These are phyloP conservation scores for Pulicaria dysenterica DNA, from an alignment of 129 eudicot species.

Conservation along the genomic window DNA sequence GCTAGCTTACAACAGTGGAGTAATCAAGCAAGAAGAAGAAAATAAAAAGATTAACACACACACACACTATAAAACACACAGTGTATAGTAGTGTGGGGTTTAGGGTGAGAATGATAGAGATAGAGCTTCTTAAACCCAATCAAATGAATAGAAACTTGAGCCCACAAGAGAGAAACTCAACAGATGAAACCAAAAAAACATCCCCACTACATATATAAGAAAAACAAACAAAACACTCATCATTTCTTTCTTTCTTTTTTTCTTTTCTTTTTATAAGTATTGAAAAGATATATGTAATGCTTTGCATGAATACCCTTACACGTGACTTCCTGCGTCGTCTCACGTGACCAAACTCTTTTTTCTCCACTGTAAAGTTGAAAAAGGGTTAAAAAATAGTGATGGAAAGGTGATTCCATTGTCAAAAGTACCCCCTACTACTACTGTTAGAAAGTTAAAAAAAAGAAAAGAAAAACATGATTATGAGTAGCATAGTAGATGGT, in stretches of 20 bases:
- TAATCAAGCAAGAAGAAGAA: slow-evolving; percentile 10
- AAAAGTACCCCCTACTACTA: slow-evolving; percentile 41
- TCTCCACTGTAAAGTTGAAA: slow-evolving; percentile 44
- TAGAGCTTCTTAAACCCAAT: slow-evolving; percentile 49
- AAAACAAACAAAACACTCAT: slow-evolving; percentile 49
- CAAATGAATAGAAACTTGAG: slow-evolving; percentile 47
- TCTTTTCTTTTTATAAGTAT: neutral
- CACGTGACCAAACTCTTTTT: slow-evolving; percentile 57
- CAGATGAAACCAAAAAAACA: slow-evolving; percentile 56
- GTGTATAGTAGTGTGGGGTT: slow-evolving; percentile 33
- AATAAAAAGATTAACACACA: slow-evolving; percentile 32
- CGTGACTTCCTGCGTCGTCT: slow-evolving; percentile 58
- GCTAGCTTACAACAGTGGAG: slow-evolving; percentile 36
- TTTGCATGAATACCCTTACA: slow-evolving; percentile 58
- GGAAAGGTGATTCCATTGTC: slow-evolving; percentile 47
- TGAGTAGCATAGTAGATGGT: slow-evolving; percentile 24
- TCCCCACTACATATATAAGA: slow-evolving; percentile 46
- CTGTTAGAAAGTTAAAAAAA: slow-evolving; percentile 34
- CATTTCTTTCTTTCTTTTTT: neutral
- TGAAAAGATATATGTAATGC: slow-evolving; percentile 18
- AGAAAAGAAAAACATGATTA: slow-evolving; percentile 49
- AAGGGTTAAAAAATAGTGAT: slow-evolving; percentile 45
- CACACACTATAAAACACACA: slow-evolving; percentile 27
- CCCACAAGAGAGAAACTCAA: slow-evolving; percentile 41
- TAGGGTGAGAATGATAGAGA: slow-evolving; percentile 31